Conservation (phyloP, 225 moss, liverwort and hornwort species). For the Neckera pumila region DNA sequence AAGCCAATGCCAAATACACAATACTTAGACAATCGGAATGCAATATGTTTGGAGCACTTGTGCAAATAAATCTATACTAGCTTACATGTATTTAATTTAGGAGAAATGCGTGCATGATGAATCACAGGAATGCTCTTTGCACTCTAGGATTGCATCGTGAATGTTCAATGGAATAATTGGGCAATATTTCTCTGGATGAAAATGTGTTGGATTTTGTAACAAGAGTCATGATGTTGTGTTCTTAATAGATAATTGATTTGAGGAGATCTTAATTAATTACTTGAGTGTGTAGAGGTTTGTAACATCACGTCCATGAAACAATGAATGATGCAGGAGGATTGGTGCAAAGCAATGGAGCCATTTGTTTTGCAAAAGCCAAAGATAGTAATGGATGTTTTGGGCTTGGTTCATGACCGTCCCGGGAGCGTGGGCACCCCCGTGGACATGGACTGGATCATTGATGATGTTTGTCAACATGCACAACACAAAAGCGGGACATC, state of each 20-base stretch:
- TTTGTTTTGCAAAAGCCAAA: slow-evolving; percentile 31
- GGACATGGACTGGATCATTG: slow-evolving; percentile 8
- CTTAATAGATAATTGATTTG: not conserved
- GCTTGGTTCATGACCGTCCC: not conserved
- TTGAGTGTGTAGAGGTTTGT: not conserved
- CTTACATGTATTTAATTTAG: not conserved
- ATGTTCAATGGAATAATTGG: not conserved
- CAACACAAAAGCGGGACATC: not conserved
- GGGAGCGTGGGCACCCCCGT: not conserved
- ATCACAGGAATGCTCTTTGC: fast-evolving
- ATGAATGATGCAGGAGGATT: slow-evolving; percentile 25
- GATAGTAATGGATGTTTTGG: slow-evolving; percentile 32
- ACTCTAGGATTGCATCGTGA: fast-evolving
- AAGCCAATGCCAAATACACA: not conserved
- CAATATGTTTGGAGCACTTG: not conserved
- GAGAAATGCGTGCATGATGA: not conserved
- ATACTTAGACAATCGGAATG: not conserved
- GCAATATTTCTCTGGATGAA: fast-evolving
- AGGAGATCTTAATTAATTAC: not conserved
- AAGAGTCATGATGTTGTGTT: fast-evolving
- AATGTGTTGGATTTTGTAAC: not conserved
- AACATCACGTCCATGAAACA: not conserved
- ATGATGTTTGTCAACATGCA: not conserved
- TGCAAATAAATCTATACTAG: not conserved
- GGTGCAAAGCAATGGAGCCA: slow-evolving; percentile 43